Conservation (phyloP, 192 early-diverging fungal genomes). For the Allomyces javanicus region DNA sequence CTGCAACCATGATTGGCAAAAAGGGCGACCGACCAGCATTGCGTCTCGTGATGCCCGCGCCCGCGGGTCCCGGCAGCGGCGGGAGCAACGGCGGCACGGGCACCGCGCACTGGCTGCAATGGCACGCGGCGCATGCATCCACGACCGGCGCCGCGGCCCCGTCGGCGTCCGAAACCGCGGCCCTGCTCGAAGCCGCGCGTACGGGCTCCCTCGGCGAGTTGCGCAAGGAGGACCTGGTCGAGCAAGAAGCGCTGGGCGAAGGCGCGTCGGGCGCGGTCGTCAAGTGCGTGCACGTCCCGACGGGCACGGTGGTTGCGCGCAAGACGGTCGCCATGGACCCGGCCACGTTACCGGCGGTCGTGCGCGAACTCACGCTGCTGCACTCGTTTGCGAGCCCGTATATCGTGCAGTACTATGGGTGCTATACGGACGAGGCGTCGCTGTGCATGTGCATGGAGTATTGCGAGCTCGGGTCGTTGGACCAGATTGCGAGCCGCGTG, state of each 20-base stretch:
- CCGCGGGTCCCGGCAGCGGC: no score
- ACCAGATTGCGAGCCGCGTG: not conserved
- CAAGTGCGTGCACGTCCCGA: constrained; percentile 65
- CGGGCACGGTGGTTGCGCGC: constrained; percentile 74
- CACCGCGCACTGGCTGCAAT: no score
- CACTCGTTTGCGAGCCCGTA: constrained; percentile 86
- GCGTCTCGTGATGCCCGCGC: no score
- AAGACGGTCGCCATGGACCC: constrained; percentile 25
- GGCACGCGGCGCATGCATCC: no score
- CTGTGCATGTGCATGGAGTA: constrained; percentile 95
- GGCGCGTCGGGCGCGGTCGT: constrained; percentile 83
- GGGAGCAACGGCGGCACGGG: no score
- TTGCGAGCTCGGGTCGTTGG: constrained; percentile 61
- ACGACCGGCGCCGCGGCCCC: no score
- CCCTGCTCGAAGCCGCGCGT: no score
- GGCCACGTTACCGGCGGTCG: constrained; percentile 12
- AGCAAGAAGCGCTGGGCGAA: constrained; percentile 64
- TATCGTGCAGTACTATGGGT: constrained; percentile 95
- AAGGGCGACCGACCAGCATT: no score
- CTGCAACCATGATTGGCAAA: no score
- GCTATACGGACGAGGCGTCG: constrained; percentile 55
- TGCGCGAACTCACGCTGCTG: constrained; percentile 87
- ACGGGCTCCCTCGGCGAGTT: constrained; percentile 20
- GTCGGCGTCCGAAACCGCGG: no score
- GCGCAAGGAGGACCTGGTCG: constrained; percentile 59